Conservation (phyloP, 2,329 filamentous ascomycete species). For the Amesomyces nigricolor region DNA sequence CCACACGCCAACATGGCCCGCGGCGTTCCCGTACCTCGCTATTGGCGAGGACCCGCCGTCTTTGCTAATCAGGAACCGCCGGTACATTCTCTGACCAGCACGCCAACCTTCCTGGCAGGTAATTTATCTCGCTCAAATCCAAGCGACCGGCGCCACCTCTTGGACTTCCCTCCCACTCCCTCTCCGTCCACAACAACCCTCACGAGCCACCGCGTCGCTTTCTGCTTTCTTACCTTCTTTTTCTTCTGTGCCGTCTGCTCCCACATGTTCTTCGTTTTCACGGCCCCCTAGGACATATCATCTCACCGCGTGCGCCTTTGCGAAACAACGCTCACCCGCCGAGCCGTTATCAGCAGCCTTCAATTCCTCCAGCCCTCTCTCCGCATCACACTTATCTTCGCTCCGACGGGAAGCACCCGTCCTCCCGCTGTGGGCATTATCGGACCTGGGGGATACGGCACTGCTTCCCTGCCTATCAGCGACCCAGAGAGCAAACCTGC, state of each 20-base stretch:
- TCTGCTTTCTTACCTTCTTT: slow-evolving; percentile 4
- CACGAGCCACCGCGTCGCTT: slow-evolving; percentile 2
- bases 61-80: slow-evolving; percentile 17
- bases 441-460: slow-evolving; percentile 20
- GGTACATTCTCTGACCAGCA: slow-evolving; percentile 15
- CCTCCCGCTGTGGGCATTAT: slow-evolving; percentile 11
- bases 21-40: slow-evolving; percentile 22
- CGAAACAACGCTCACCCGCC: not conserved
- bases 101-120: not conserved
- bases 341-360: slow-evolving; percentile 15
- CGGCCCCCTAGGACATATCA: not conserved
- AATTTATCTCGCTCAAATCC: slow-evolving; percentile 29
- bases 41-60: slow-evolving; percentile 20
- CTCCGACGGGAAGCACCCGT: slow-evolving; percentile 22
- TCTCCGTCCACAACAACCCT: slow-evolving; percentile 6
- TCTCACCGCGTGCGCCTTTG: slow-evolving; percentile 2
- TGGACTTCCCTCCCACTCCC: slow-evolving; percentile 14
- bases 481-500: slow-evolving; percentile 9
- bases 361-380: slow-evolving; percentile 1
- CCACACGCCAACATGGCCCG: slow-evolving; percentile 11
- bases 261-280: not conserved
- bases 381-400: slow-evolving; percentile 21
- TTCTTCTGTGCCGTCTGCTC: not conserved
- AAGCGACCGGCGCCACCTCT: slow-evolving; percentile 24
- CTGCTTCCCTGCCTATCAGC: slow-evolving; percentile 23